phyloP scores from a whole-genome alignment of 208 protist genomes.

The Vickermania spadyakhi region DNA sequence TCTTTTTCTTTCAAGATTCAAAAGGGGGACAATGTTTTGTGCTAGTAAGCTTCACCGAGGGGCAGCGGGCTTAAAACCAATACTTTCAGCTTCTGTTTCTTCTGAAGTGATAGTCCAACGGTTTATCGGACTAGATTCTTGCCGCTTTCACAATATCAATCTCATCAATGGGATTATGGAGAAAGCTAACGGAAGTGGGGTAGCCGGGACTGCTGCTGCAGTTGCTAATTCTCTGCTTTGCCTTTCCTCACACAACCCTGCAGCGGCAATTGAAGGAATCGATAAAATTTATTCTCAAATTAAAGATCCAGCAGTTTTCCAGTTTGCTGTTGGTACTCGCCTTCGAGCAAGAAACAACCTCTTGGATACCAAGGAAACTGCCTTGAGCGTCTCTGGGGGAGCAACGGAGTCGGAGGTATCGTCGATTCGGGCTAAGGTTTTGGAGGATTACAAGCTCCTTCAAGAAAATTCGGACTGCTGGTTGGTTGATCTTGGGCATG shows the following conservation, averaged over 20 bases:
- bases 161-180: constrained; percentile 54
- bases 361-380: constrained; percentile 68
- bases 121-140: constrained; percentile 36
- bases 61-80: constrained; percentile 54
- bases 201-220: constrained; percentile 38
- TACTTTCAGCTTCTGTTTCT: constrained; percentile 49
- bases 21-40: constrained; percentile 37
- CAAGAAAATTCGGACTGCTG: constrained; percentile 54
- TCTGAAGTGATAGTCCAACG: constrained; percentile 39
- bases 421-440: constrained; percentile 33
- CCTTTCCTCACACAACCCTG: constrained; percentile 34
- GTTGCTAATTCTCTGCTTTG: constrained; percentile 43
- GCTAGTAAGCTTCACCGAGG: constrained; percentile 22
- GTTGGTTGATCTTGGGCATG: constrained; percentile 57
- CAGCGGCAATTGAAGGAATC: constrained; percentile 41
- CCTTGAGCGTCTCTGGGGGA: constrained; percentile 57
- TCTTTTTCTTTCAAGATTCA: no score
- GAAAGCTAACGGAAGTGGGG: constrained; percentile 65
- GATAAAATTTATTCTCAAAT: constrained; percentile 52
- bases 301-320: constrained; percentile 42
- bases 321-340: constrained; percentile 52
- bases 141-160: constrained; percentile 26
- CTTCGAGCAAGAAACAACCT: constrained; percentile 57
- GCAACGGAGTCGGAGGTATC: constrained; percentile 75
- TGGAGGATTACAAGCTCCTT: constrained; percentile 54